These are phyloP conservation scores for Sideroxylon spinosum DNA, from an alignment of 179 eudicot genomes.

Conservation along the genomic window DNA sequence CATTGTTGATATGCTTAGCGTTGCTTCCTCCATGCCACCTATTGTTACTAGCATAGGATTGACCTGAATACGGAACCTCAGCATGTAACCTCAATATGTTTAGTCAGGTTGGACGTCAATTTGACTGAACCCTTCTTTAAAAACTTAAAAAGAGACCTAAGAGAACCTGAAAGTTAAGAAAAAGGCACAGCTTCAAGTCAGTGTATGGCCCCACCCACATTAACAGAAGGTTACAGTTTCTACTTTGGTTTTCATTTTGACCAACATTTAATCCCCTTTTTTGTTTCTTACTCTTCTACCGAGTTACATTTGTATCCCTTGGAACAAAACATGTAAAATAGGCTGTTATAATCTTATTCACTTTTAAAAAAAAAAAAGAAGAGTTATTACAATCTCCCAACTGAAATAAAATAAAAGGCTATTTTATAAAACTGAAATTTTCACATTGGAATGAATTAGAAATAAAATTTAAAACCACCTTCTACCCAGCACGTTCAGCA, in stretches of 20 bases:
- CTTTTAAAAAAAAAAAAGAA: too few species aligned
- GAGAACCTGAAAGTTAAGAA: constrained; percentile 2
- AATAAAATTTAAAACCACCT: not conserved
- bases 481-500: not conserved
- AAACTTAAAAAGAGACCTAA: not conserved
- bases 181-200: not conserved
- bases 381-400: too few species aligned
- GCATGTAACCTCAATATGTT: not conserved
- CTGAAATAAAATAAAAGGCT: not conserved
- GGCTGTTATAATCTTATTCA: not conserved
- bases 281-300: not conserved
- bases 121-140: not conserved
- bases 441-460: not conserved
- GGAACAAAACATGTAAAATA: not conserved
- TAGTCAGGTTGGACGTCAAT: constrained; percentile 1
- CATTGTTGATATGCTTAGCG: not conserved
- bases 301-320: too few species aligned
- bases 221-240: not conserved
- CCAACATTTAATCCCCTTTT: not conserved
- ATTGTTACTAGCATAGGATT: not conserved
- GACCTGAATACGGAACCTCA: not conserved
- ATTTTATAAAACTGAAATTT: not conserved
- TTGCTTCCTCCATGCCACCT: not conserved
- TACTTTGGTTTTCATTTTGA: not conserved
- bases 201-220: not conserved